Conservation (phyloP, 768 basidiomycete genomes). For the Dentipellis sp. region DNA sequence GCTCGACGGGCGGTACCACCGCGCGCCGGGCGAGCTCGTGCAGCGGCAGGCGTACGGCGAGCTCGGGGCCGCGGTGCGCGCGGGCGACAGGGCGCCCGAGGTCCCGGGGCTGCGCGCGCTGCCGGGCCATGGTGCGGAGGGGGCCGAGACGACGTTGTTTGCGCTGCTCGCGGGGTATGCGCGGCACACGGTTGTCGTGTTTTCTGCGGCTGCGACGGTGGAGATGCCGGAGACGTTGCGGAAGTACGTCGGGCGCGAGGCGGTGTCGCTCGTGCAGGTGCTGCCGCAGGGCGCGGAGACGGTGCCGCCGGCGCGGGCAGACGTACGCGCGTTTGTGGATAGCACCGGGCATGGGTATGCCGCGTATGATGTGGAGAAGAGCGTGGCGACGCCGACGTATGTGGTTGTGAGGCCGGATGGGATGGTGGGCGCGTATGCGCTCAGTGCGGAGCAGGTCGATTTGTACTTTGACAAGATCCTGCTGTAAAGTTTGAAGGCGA, state of each 20-base stretch:
- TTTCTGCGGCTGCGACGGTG: conserved; percentile 6
- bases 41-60: conserved; percentile 14
- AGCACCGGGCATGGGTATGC: conserved; percentile 4
- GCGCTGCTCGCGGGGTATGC: conserved; percentile 16
- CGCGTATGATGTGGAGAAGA: conserved; percentile 1
- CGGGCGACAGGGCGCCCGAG: conserved; percentile 40
- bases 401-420: conserved; percentile 7
- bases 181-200: conserved; percentile 24
- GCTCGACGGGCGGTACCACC: conserved; percentile 24
- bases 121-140: neutral
- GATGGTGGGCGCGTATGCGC: conserved; percentile 1
- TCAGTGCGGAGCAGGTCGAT: neutral
- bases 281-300: neutral
- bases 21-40: neutral
- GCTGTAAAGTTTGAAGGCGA: too few relatives aligned
- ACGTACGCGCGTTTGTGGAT: neutral
- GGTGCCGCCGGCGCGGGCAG: too few relatives aligned
- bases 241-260: neutral
- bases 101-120: conserved; percentile 23
- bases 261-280: neutral
- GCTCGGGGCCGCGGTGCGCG: conserved; percentile 18
- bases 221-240: neutral
- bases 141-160: conserved; percentile 17
- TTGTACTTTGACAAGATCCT: neutral
- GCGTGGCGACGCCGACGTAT: neutral